These are phyloP conservation scores for Piper betle DNA, from an alignment of 164 flowering plant genomes.

Conservation along the genomic window DNA sequence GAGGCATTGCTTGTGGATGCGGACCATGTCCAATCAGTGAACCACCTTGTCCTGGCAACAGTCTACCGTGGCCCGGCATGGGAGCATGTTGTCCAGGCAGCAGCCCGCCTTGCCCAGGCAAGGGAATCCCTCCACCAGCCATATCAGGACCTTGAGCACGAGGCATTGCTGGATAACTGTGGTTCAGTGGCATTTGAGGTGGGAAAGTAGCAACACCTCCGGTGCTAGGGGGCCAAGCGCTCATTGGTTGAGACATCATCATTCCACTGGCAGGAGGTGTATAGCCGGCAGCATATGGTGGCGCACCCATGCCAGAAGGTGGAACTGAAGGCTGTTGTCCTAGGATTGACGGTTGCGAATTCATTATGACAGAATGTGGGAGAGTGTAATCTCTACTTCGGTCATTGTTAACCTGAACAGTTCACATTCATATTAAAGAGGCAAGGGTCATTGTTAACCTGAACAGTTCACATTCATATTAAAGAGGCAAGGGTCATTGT, in stretches of 20 bases:
- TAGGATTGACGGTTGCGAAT: slow-evolving; percentile 45
- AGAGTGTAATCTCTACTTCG: slow-evolving; percentile 76
- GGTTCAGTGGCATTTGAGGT: slow-evolving; percentile 25
- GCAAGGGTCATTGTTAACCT: too few species aligned
- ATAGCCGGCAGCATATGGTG: slow-evolving; percentile 30
- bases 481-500: slow-evolving; percentile 28
- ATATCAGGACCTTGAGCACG: slow-evolving; percentile 21
- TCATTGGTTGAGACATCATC: slow-evolving; percentile 22
- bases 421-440: too few species aligned
- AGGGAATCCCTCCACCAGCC: slow-evolving; percentile 27
- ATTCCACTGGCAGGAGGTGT: slow-evolving; percentile 21
- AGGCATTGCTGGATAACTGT: slow-evolving; percentile 30
- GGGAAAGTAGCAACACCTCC: slow-evolving; percentile 28
- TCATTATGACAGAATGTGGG: slow-evolving; percentile 29
- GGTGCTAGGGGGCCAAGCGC: slow-evolving; percentile 30
- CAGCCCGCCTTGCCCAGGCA: slow-evolving; percentile 11
- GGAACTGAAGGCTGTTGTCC: slow-evolving; percentile 56
- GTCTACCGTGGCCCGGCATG: slow-evolving; percentile 21
- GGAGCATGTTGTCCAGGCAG: slow-evolving; percentile 7
- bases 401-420: slow-evolving; percentile 71
- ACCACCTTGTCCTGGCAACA: slow-evolving; percentile 12
- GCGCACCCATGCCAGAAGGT: slow-evolving; percentile 22
- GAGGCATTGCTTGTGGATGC: slow-evolving; percentile 16
- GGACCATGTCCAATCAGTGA: slow-evolving; percentile 7
- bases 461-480: too few species aligned